A percentile compares a stretch with the other conserved stretches of the same genome.
phyloP scores from a whole-genome alignment of 2,329 filamentous ascomycete genomes.

The Aspergillus sergii region DNA sequence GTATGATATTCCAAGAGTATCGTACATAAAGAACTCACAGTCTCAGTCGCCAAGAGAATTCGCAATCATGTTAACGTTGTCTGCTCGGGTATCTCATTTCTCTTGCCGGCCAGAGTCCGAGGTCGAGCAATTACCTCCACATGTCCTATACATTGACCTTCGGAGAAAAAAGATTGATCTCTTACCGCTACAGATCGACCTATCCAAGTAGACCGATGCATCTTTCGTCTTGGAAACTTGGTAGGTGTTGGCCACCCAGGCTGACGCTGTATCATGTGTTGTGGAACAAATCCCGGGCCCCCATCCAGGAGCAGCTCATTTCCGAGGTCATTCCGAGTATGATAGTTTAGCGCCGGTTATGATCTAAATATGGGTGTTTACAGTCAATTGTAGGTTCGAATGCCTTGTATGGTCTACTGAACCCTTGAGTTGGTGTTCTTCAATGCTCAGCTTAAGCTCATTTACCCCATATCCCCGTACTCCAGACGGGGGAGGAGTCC shows the following conservation, averaged over 20 bases:
- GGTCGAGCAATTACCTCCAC: neutral
- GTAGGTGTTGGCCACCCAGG: neutral
- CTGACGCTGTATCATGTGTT: neutral
- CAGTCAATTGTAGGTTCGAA: no score
- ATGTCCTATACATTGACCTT: neutral
- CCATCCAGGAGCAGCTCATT: neutral
- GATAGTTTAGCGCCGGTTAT: neutral
- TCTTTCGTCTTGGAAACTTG: neutral
- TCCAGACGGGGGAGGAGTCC: neutral
- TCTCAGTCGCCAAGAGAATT: neutral
- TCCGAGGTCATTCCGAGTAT: neutral
- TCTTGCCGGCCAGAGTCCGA: neutral
- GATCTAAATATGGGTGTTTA: neutral
- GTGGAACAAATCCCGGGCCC: neutral
- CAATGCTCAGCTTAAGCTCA: constrained; percentile 2
- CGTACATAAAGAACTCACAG: neutral
- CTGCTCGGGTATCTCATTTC: neutral
- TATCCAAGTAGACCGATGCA: neutral
- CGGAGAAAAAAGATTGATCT: neutral
- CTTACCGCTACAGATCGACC: neutral
- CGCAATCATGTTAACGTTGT: neutral
- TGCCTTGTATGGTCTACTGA: neutral
- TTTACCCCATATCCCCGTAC: neutral
- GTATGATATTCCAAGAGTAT: neutral
- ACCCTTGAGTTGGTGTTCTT: neutral